Evolutionary conservation across 805 yeast genomes (phyloP), one percentile per base, ranked within the genome.

Genomic region (Saccharomycopsis malanga): DNA sequence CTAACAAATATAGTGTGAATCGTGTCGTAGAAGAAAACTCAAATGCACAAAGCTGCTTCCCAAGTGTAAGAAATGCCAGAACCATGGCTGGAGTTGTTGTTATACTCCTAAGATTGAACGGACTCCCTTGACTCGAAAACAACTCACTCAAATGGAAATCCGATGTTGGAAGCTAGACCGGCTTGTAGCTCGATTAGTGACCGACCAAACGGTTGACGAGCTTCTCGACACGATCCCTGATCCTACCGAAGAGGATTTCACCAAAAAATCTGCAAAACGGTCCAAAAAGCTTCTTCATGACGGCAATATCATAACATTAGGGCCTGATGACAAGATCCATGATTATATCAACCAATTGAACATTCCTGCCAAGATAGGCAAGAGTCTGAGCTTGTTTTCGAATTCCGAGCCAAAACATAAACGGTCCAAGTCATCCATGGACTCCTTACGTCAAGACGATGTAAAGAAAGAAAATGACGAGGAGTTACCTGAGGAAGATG

Each of bases 21-120:
- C 89, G 2, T 87, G 96, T 60, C 74, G 95, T 32, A 76, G 79
- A 55, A 71, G 93, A 46, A 87, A 87, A 63, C 70, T 86, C 50
- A 81, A 80, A 59, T 87, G 96, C 60, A 79, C 94, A 25, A 87
- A 85, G 57, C 86, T 81, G 50, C 70, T 65, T 23, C 96, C 95
- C 2, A 75, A 73, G 53, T 87, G 95, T 58, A 67, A 80, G 39
- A 85, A 85, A 58, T 87, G 96, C 66, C 61, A 71, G 5, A 77
- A 74, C 46, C 87, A 84, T 58, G 69, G 71, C 20, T 81, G 94
- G 84, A 73, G 74, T 27, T 87, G 96, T 62, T 65, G 76, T 1
- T 87, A 87, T 59, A 81, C 89, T 20, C 95, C 96, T 14, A 70
- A 84, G 51, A 74, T 81, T 1, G 81, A 83, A 29, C 69, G 95